Base-by-base conservation (phyloP, 805 yeast species). In the Candida oleophila region DNA sequence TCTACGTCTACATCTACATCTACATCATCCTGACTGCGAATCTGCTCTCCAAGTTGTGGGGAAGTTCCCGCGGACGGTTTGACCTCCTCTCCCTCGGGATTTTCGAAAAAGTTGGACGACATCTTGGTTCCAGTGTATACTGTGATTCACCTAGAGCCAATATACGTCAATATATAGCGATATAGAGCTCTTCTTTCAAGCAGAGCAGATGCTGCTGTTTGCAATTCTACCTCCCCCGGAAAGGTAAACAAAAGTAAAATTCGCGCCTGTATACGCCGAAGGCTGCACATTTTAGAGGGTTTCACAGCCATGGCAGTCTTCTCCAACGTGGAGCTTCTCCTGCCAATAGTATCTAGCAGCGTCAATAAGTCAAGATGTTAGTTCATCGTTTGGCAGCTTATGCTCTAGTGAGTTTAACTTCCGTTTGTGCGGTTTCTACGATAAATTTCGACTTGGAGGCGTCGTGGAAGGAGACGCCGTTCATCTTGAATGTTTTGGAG, bases 401-500 rank as follows among this genome's bases (percentile, higher is more conserved):
- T 11, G 30, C 11, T 25, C 9, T 25, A 25, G 30, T 25, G 30
- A 11, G 5, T 25, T 25, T 11, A 25, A 25, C 30, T 25, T 25
- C 9, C 8, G 44, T 20, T 11, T 30, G 28, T 8, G 44, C 56
- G n/a, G 44, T 20, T 11, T 30, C 38, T 8, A 44, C 56, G 16
- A 59, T 66, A 20, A 59, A 65, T 22, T 51, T 74, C 30, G 50
- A 59, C 3, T 49, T 74, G 36, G 60, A 59, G 7, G 69, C 77
- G 3, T 62, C 56, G 22, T 77, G 81, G 81, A 44, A 49, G 4
- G 49, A 54, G 21, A 65, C 77, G 0, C 71, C 77, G 1, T 77
- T 76, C 50, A 56, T 64, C 22, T 54, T 78, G 40, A 66, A 70
- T 46, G 65, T 78, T 38, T 41, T 73, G 14, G 83, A 78, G 52